Percentiles rank a stretch among this genome's conserved stretches.
These are phyloP conservation scores for Meyerozyma athensensis DNA, from an alignment of 1,139 yeast genomes.

Conservation along the genomic window DNA sequence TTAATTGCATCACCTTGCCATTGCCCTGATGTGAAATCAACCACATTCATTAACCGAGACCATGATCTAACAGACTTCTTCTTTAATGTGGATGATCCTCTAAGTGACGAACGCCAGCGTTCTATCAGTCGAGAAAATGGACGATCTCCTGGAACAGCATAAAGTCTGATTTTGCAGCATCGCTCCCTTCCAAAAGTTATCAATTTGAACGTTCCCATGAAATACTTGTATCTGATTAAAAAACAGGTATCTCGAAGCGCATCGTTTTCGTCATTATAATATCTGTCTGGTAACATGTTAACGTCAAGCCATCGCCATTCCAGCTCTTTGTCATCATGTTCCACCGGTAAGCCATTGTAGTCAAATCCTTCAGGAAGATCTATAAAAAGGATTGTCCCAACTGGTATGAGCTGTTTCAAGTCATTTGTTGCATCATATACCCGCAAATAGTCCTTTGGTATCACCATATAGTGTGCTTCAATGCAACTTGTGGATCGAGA, in stretches of 20 bases:
- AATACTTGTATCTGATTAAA: slow-evolving; percentile 32
- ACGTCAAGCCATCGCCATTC: slow-evolving; percentile 56
- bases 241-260: slow-evolving; percentile 33
- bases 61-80: slow-evolving; percentile 27
- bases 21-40: slow-evolving; percentile 33
- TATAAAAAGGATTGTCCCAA: slow-evolving; percentile 45
- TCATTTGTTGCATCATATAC: slow-evolving; percentile 28
- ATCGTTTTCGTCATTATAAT: slow-evolving; percentile 6
- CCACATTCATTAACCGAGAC: slow-evolving; percentile 23
- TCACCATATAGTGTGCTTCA: too few relatives aligned
- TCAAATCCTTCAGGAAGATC: slow-evolving; percentile 32
- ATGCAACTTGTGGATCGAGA: background rate
- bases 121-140: slow-evolving; percentile 28
- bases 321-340: background rate
- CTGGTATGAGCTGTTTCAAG: slow-evolving; percentile 31
- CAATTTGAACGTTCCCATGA: slow-evolving; percentile 42
- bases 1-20: slow-evolving; percentile 14
- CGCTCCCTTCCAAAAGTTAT: slow-evolving; percentile 7
- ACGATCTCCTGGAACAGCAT: slow-evolving; percentile 45
- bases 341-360: slow-evolving; percentile 14
- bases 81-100: slow-evolving; percentile 8
- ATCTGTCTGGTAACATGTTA: slow-evolving; percentile 8
- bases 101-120: slow-evolving; percentile 27
- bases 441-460: background rate
- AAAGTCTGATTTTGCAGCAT: slow-evolving; percentile 40